A percentile compares a stretch with the other conserved stretches of the same genome.
These are phyloP conservation scores for Nemania sp. DNA, from an alignment of 2,329 filamentous ascomycete species.

Conservation along the genomic window DNA sequence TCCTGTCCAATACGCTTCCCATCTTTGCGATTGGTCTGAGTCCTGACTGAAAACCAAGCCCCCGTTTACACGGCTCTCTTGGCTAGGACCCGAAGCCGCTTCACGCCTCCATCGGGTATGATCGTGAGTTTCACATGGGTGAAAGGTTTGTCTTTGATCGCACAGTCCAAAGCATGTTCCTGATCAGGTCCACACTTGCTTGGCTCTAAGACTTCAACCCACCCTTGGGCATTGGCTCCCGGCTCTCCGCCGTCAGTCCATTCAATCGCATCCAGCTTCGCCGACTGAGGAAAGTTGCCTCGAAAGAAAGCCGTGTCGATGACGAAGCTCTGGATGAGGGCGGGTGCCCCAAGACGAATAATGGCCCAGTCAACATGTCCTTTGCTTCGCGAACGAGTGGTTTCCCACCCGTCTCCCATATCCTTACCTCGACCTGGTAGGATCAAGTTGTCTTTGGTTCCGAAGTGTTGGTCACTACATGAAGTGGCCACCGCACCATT, in stretches of 20 bases:
- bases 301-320: slow-evolving; percentile 83
- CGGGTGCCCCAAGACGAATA: slow-evolving; percentile 69
- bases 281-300: slow-evolving; percentile 80
- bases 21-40: no score
- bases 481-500: slow-evolving; percentile 76
- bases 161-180: slow-evolving; percentile 67
- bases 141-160: slow-evolving; percentile 62
- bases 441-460: slow-evolving; percentile 78
- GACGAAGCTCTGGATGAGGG: slow-evolving; percentile 66
- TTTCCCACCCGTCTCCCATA: slow-evolving; percentile 91
- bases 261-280: slow-evolving; percentile 66
- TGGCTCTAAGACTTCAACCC: slow-evolving; percentile 67
- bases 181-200: slow-evolving; percentile 72
- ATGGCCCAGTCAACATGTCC: slow-evolving; percentile 82
- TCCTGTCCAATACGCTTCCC: no score
- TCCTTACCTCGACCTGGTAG: slow-evolving; percentile 77
- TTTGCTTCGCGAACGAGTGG: slow-evolving; percentile 70
- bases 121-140: slow-evolving; percentile 90
- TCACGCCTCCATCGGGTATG: slow-evolving; percentile 91
- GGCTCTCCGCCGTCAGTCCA: slow-evolving; percentile 60
- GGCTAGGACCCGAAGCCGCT: slow-evolving; percentile 79
- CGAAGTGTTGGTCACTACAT: slow-evolving; percentile 84
- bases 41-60: no score
- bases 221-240: slow-evolving; percentile 58
- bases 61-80: slow-evolving; percentile 52